phyloP scores from a whole-genome alignment of 2,329 filamentous ascomycete species.

The Fonsecaea nubica region DNA sequence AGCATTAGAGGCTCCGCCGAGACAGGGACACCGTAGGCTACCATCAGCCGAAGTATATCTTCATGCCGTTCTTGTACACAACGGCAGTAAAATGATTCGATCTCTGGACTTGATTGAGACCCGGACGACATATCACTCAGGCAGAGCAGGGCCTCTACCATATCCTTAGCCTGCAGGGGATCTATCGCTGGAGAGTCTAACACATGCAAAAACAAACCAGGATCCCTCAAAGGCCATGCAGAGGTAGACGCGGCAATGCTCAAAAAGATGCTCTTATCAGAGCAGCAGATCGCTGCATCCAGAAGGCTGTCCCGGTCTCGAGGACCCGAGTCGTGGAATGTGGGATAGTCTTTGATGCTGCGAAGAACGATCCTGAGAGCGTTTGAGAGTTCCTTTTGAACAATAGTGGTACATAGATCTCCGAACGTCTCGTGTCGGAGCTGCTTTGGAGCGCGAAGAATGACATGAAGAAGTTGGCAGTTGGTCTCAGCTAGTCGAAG shows the following conservation, averaged over 20 bases:
- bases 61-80: conserved; percentile 14
- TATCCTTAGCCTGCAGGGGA: conserved; percentile 12
- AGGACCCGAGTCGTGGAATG: background rate
- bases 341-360: conserved; percentile 7
- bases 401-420: conserved; percentile 6
- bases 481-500: conserved; percentile 6
- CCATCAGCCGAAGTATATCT: conserved; percentile 19
- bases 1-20: conserved; percentile 3
- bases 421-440: conserved; percentile 15
- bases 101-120: conserved; percentile 3
- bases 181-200: conserved; percentile 10
- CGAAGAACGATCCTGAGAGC: conserved; percentile 15
- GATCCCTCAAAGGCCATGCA: conserved; percentile 15
- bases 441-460: conserved; percentile 18
- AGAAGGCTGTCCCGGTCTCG: conserved; percentile 21
- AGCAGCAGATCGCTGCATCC: conserved; percentile 6
- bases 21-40: conserved; percentile 10
- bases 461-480: conserved; percentile 15
- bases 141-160: conserved; percentile 22
- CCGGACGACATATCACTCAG: conserved; percentile 8
- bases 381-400: conserved; percentile 7
- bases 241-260: conserved; percentile 7
- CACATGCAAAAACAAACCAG: conserved; percentile 15
- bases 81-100: conserved; percentile 9
- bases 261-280: conserved; percentile 17